Evolutionary conservation across 768 basidiomycete species (phyloP), one percentile per base, ranked within the genome.

Genomic region (Dentipellis sp.): DNA sequence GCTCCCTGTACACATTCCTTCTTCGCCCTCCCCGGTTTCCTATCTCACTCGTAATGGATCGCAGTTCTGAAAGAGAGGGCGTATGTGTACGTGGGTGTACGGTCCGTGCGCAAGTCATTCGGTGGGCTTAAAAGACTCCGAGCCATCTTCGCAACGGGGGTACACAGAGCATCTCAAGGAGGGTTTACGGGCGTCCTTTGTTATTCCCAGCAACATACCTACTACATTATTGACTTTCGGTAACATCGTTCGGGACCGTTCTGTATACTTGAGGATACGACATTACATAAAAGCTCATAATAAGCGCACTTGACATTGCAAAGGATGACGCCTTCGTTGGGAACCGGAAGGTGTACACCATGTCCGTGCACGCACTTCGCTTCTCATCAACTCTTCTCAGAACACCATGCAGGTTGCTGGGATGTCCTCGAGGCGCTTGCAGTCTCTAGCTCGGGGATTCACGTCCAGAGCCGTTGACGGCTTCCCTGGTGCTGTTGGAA

Each of bases 401-500:
- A 45, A n/a, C 42, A 45, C 19, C n/a, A 45, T 45, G 42, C 42
- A 45, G 42, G 42, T 29, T 29, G 29, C 29, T 29, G 29, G 29
- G 29, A 6, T 19, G 42, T 45, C 42, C 9, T 19, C n/a, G 42
- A 45, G 8, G 42, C 42, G 42, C 19, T 19, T 45, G 16, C n/a
- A n/a, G n/a, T 45, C 42, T n/a, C 53, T 66, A 36, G 50, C 62
- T 14, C 64, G 68, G 52, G 57, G 57, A 1, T 70, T 71, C 62
- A 67, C 69, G 2, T 65, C 68, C 14, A 63, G 65, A 17, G 45
- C 76, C 16, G 86, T 85, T 22, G 72, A 87, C 54, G 91, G 94
- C 48, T 94, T 98, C 71, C 82, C 80, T 10, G 91, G 86, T 5
- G 85, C 94, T 23, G 80, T 98, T 46, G 95, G 94, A 59, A 93